Conservation (phyloP, 2,329 filamentous ascomycete species). For the Huntiella abstrusa region DNA sequence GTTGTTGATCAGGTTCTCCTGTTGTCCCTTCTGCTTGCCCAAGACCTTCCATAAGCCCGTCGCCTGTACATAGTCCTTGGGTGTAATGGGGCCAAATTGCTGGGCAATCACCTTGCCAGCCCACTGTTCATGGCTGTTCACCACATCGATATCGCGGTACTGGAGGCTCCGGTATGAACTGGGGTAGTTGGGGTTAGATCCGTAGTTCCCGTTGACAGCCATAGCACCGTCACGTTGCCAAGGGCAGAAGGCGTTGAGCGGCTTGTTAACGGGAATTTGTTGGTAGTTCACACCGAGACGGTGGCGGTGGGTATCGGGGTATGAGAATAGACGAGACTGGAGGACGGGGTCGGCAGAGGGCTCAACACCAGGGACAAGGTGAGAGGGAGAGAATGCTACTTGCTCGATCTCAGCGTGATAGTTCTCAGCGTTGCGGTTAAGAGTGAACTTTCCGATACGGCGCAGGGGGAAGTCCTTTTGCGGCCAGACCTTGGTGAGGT, state of each 20-base stretch:
- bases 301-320: conserved; percentile 44
- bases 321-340: conserved; percentile 40
- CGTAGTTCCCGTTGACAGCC: conserved; percentile 48
- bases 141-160: conserved; percentile 24
- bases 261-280: conserved; percentile 42
- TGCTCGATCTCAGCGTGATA: conserved; percentile 55
- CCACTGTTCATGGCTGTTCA: conserved; percentile 29
- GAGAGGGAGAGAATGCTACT: conserved; percentile 44
- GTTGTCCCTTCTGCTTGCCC: conserved; percentile 32
- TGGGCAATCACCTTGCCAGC: conserved; percentile 24
- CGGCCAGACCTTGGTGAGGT: conserved; percentile 53
- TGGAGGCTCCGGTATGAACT: conserved; percentile 28
- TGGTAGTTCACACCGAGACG: conserved; percentile 46
- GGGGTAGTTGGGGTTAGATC: conserved; percentile 38
- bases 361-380: conserved; percentile 43
- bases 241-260: conserved; percentile 39
- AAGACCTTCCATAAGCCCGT: conserved; percentile 29
- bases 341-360: conserved; percentile 44
- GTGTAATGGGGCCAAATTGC: conserved; percentile 26
- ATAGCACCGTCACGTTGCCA: conserved; percentile 58
- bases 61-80: conserved; percentile 32
- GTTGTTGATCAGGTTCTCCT: conserved; percentile 42
- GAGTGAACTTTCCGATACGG: conserved; percentile 40
- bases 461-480: conserved; percentile 41
- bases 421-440: conserved; percentile 46